Percentiles rank a stretch among this genome's conserved stretches.
Evolutionary conservation across 805 yeast genomes (phyloP).

Genomic region (Lachancea lanzarotensis): DNA sequence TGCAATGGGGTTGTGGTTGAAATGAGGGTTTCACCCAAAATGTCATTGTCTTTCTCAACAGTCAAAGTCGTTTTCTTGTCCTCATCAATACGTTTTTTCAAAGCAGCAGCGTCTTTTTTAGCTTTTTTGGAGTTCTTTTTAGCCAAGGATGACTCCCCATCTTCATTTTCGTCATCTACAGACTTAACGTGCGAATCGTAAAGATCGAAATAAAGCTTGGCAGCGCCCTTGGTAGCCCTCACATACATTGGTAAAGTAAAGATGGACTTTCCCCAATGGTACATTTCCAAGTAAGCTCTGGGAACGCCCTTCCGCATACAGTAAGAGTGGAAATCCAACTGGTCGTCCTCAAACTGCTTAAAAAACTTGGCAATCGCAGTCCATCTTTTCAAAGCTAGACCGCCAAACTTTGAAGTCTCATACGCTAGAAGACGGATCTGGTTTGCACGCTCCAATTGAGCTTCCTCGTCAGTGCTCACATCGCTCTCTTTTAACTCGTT

Average conservation of each 20-base stretch:
- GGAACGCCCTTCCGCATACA: slow-evolving; percentile 88
- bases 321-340: slow-evolving; percentile 90
- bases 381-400: slow-evolving; percentile 76
- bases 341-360: slow-evolving; percentile 70
- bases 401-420: slow-evolving; percentile 43
- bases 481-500: slow-evolving; percentile 10
- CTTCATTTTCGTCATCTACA: slow-evolving; percentile 6
- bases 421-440: slow-evolving; percentile 38
- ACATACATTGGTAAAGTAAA: slow-evolving; percentile 63
- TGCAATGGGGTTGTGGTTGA: slow-evolving; percentile 37
- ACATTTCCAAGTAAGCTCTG: slow-evolving; percentile 68
- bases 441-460: slow-evolving; percentile 21
- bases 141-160: slow-evolving; percentile 10
- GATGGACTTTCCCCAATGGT: slow-evolving; percentile 76
- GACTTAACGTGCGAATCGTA: slow-evolving; percentile 16
- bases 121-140: slow-evolving; percentile 41
- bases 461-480: slow-evolving; percentile 11
- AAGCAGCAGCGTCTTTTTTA: slow-evolving; percentile 48
- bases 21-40: slow-evolving; percentile 46
- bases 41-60: slow-evolving; percentile 47
- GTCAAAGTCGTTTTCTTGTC: slow-evolving; percentile 41
- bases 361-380: slow-evolving; percentile 59
- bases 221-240: slow-evolving; percentile 63
- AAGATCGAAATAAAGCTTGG: slow-evolving; percentile 45
- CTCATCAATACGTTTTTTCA: slow-evolving; percentile 46